Conservation (phyloP, 2,329 filamentous ascomycete species). For the Penicillium sp. region DNA sequence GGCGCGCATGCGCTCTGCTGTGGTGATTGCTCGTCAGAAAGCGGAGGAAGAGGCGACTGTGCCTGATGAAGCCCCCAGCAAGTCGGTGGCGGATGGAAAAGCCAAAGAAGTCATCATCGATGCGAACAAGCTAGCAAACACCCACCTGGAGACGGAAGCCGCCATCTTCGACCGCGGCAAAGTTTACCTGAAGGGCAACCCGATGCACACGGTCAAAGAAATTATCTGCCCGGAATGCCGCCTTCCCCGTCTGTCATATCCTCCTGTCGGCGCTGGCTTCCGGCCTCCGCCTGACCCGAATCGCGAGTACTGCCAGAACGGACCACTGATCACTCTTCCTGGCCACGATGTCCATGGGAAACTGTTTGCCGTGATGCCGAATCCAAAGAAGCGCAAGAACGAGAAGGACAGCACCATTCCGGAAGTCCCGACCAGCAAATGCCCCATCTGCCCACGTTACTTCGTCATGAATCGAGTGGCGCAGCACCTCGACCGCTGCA, state of each 20-base stretch:
- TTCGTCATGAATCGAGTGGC: slow-evolving; percentile 60
- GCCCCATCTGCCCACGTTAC: slow-evolving; percentile 60
- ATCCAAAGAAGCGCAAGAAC: slow-evolving; percentile 46
- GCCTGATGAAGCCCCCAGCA: slow-evolving; percentile 31
- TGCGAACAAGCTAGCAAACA: slow-evolving; percentile 34
- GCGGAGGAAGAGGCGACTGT: slow-evolving; percentile 41
- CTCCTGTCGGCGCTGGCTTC: slow-evolving; percentile 52
- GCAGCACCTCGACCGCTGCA: slow-evolving; percentile 60
- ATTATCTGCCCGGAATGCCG: slow-evolving; percentile 61
- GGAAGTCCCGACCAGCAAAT: slow-evolving; percentile 47
- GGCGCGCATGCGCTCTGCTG: slow-evolving; percentile 55
- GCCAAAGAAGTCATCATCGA: slow-evolving; percentile 35
- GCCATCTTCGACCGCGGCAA: slow-evolving; percentile 54
- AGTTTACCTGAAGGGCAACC: slow-evolving; percentile 56
- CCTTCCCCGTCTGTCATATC: slow-evolving; percentile 58
- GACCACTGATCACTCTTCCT: slow-evolving; percentile 56
- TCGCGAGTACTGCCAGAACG: slow-evolving; percentile 58
- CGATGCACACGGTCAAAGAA: slow-evolving; percentile 57
- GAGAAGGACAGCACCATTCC: slow-evolving; percentile 26
- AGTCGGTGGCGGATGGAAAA: slow-evolving; percentile 32
- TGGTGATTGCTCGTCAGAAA: slow-evolving; percentile 43
- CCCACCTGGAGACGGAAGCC: slow-evolving; percentile 50
- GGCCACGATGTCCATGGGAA: slow-evolving; percentile 63
- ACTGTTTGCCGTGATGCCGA: slow-evolving; percentile 44
- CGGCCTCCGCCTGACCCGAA: slow-evolving; percentile 49